Evolutionary conservation across 805 yeast genomes (phyloP).

Genomic region (Saturnispora sekii): DNA sequence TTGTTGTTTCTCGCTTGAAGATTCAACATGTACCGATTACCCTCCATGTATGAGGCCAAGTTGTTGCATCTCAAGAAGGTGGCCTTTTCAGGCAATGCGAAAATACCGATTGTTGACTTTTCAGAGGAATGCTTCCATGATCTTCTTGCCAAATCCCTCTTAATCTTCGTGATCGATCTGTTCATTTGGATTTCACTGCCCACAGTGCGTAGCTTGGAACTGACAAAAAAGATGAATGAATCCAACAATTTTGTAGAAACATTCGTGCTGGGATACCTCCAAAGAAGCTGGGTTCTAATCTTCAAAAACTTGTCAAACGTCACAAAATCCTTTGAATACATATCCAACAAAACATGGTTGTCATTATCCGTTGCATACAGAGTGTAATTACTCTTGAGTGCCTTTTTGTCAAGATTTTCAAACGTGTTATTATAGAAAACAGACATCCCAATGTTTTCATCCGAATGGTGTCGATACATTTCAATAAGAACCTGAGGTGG

Average conservation of each 20-base stretch:
- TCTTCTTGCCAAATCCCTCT: constrained; percentile 82
- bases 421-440: constrained; percentile 67
- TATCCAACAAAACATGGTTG: constrained; percentile 49
- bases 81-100: constrained; percentile 59
- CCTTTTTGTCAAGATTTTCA: constrained; percentile 72
- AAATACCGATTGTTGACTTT: constrained; percentile 57
- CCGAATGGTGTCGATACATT: constrained; percentile 65
- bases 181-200: constrained; percentile 16
- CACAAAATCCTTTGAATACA: constrained; percentile 59
- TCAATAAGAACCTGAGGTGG: constrained; percentile 87
- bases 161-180: constrained; percentile 53
- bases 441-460: constrained; percentile 59
- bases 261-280: constrained; percentile 75
- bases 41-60: constrained; percentile 77
- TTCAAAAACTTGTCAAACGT: constrained; percentile 63
- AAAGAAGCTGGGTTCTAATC: constrained; percentile 76
- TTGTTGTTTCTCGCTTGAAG: constrained; percentile 39
- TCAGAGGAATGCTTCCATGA: constrained; percentile 72
- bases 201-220: constrained; percentile 34
- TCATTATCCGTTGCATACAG: constrained; percentile 47
- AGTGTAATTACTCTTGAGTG: constrained; percentile 57
- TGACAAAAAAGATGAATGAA: constrained; percentile 61
- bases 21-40: constrained; percentile 70
- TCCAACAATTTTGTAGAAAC: constrained; percentile 71
- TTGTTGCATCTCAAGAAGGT: constrained; percentile 71